Evolutionary conservation across 495 filamentous ascomycete genomes (phyloP).

Genomic region (Tuber magnatum): DNA sequence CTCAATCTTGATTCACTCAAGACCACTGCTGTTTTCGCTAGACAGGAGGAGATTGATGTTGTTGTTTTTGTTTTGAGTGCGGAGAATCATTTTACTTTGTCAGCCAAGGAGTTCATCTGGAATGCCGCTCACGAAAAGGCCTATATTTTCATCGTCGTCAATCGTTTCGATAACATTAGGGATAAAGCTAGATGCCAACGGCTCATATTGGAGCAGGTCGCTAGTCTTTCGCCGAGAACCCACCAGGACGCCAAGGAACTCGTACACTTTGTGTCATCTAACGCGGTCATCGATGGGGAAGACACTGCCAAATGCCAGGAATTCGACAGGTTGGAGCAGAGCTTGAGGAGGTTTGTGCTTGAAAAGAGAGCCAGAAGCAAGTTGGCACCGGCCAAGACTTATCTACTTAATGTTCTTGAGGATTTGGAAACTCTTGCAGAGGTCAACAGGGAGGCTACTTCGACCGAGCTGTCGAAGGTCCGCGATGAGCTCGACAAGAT

Average conservation of each 20-base stretch:
- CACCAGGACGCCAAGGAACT: conserved; percentile 87
- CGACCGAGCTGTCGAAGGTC: conserved; percentile 78
- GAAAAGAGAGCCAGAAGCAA: conserved; percentile 94
- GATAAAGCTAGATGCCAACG: conserved; percentile 82
- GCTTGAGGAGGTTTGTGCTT: conserved; percentile 84
- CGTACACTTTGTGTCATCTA: conserved; percentile 96
- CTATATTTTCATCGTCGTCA: conserved; percentile 98
- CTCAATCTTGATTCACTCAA: conserved; percentile 93
- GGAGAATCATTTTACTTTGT: conserved; percentile 93
- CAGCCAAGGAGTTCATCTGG: conserved; percentile 92
- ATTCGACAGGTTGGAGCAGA: conserved; percentile 80
- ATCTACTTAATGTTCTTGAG: conserved; percentile 84
- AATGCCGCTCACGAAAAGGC: conserved; percentile 94
- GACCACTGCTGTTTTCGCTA: conserved; percentile 91
- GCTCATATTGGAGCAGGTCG: conserved; percentile 85
- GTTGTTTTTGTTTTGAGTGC: conserved; percentile 98
- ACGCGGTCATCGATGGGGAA: conserved; percentile 88
- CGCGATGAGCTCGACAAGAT: conserved; percentile 70
- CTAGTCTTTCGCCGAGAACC: conserved; percentile 74
- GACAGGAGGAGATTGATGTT: conserved; percentile 97
- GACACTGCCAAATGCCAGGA: conserved; percentile 79
- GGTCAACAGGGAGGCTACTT: conserved; percentile 80
- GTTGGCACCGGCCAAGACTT: conserved; percentile 89
- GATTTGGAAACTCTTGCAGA: conserved; percentile 74
- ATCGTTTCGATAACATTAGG: conserved; percentile 87